Conservation (phyloP, 176 grass and related monocot species). For the Zoysia japonica region DNA sequence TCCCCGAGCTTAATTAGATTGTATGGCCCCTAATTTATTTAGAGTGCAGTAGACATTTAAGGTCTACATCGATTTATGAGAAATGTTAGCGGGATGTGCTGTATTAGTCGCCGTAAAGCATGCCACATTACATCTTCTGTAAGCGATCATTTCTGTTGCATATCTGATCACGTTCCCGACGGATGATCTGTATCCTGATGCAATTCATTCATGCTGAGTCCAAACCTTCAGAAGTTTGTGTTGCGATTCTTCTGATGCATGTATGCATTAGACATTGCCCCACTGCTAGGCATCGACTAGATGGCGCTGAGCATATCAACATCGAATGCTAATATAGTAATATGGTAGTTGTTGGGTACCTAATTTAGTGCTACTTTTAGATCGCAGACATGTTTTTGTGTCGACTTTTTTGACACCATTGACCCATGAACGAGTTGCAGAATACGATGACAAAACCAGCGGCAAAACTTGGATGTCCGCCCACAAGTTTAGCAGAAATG, state of each 20-base stretch:
- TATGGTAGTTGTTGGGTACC: no score
- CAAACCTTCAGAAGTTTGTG: no score
- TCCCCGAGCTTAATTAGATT: background rate
- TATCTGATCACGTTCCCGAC: no score
- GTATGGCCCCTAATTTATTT: conserved; percentile 10
- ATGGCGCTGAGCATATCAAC: no score
- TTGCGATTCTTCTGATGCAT: no score
- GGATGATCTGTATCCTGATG: no score
- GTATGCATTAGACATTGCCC: background rate
- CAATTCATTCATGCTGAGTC: no score
- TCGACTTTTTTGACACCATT: background rate
- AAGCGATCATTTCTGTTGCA: no score
- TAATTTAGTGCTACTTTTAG: no score
- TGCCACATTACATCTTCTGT: no score
- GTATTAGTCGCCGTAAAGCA: background rate
- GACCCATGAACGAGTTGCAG: background rate
- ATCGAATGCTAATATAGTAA: no score
- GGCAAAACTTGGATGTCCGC: background rate
- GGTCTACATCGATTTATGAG: conserved; percentile 2
- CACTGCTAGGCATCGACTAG: no score
- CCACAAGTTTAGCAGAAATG: background rate
- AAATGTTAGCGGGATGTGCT: background rate
- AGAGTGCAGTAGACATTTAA: conserved; percentile 19
- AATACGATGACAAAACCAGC: background rate
- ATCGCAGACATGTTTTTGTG: background rate